phyloP scores from a whole-genome alignment of 345 rosid species.

The Melastoma malabathricum region DNA sequence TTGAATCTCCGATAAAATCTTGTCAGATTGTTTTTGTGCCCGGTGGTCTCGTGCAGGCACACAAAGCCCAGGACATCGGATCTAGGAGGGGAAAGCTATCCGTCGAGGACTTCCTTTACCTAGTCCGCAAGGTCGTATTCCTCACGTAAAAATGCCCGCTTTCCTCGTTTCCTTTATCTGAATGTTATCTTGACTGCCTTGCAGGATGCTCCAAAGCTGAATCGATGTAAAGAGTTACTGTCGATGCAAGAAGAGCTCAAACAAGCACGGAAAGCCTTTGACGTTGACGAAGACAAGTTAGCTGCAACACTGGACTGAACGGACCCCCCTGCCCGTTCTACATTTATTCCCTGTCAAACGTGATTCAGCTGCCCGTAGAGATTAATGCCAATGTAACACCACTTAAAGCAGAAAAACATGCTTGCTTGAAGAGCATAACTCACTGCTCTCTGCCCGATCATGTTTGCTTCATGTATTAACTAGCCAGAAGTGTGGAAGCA shows the following conservation, averaged over 20 bases:
- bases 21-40: too few species aligned
- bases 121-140: slow-evolving; percentile 60
- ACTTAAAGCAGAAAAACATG: too few species aligned
- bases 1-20: too few species aligned
- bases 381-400: too few species aligned
- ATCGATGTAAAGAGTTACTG: slow-evolving; percentile 73
- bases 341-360: not conserved
- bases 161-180: not conserved
- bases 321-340: not conserved
- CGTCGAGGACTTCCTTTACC: slow-evolving; percentile 78
- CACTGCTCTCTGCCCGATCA: too few species aligned
- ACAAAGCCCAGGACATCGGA: slow-evolving; percentile 83
- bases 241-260: slow-evolving; percentile 94
- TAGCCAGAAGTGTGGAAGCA: too few species aligned
- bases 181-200: too few species aligned
- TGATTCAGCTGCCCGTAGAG: too few species aligned
- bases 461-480: too few species aligned
- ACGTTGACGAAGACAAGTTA: slow-evolving; percentile 76
- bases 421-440: too few species aligned
- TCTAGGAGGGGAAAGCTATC: slow-evolving; percentile 67
- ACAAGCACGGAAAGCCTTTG: slow-evolving; percentile 95
- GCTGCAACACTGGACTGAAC: slow-evolving; percentile 36
- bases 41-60: slow-evolving; percentile 34
- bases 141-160: not conserved
- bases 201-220: slow-evolving; percentile 79